Evolutionary conservation across 169 alveolate species (phyloP), one percentile per base, ranked within the genome.

Genomic region (Cryptosporidium felis): DNA sequence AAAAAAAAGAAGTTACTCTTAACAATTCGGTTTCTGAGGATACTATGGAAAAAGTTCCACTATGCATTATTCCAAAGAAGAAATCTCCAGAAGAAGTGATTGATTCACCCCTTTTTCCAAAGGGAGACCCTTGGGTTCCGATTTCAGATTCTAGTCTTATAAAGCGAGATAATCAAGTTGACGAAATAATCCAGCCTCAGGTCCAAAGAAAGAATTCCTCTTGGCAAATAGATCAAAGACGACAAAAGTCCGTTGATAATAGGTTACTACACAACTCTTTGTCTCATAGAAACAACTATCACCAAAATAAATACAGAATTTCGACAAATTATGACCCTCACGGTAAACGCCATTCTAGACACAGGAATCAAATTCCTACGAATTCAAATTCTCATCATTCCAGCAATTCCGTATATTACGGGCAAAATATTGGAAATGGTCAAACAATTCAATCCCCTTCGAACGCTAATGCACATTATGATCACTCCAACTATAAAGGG

Each of bases 71-170:
- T 6, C 85, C 85, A 10, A 74, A 34, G 16, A 74, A 51, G 4
- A 74, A 53, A 56, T 34, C 32, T 12, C 5, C 38, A 4, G 85
- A 74, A 2, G 28, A 4, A 5, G 23, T 21, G 0, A 61, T 23
- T 18, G 14, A 41, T 9, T 5, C n/a, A 10, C 6, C 42, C 1
- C 59, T 42, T 36, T 53, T 67, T 4, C 41, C 66, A 18, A 74
- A 58, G 44, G 34, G 85, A 0, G 85, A 74, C 23, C 85, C 85
- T 18, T 74, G 85, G 85, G 30, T 56, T 38, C 85, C 85, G 14
- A 36, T 40, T 1, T 74, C 85, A 1, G 85, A 74, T 49, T 34
- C 63, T 10, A 34, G 12, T 32, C 0, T 38, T 16, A 74, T 5
- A 14, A 51, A 9, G 26, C 42, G 49, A 16, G 66, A 51, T 8